phyloP scores from a whole-genome alignment of 2,329 filamentous ascomycete species.

The Calonectria pteridis region DNA sequence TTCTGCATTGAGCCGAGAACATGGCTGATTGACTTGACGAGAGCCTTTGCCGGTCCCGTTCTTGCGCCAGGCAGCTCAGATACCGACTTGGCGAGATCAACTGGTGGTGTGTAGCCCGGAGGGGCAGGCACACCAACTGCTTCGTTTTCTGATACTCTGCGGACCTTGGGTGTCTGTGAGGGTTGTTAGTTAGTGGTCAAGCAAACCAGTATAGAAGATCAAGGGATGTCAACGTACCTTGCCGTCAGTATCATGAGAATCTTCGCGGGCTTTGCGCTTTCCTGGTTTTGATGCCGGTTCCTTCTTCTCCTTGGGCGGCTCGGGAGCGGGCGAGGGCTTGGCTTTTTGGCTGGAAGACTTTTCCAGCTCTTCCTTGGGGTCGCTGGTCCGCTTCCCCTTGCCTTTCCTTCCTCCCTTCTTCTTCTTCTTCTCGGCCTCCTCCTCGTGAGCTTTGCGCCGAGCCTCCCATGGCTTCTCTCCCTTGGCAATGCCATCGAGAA shows the following conservation, averaged over 20 bases:
- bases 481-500: conserved; percentile 80
- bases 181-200: conserved; percentile 19
- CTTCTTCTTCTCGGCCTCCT: conserved; percentile 70
- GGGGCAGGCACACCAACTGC: conserved; percentile 46
- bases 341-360: conserved; percentile 51
- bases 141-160: conserved; percentile 67
- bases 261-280: conserved; percentile 71
- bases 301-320: conserved; percentile 62
- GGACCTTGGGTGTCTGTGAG: conserved; percentile 57
- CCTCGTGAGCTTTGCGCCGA: conserved; percentile 72
- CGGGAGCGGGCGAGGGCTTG: conserved; percentile 57
- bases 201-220: not conserved
- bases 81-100: conserved; percentile 64
- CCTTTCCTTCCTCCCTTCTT: conserved; percentile 71
- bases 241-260: conserved; percentile 63
- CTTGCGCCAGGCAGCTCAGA: conserved; percentile 72
- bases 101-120: conserved; percentile 61
- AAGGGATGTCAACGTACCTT: conserved; percentile 57
- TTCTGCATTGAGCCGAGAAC: conserved; percentile 77
- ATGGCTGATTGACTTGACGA: conserved; percentile 77
- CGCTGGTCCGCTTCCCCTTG: conserved; percentile 75
- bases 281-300: conserved; percentile 57
- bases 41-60: conserved; percentile 75
- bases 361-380: conserved; percentile 71
- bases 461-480: conserved; percentile 92